Conservation (phyloP, 306 rosid genomes). For the Begonia masoniana region DNA sequence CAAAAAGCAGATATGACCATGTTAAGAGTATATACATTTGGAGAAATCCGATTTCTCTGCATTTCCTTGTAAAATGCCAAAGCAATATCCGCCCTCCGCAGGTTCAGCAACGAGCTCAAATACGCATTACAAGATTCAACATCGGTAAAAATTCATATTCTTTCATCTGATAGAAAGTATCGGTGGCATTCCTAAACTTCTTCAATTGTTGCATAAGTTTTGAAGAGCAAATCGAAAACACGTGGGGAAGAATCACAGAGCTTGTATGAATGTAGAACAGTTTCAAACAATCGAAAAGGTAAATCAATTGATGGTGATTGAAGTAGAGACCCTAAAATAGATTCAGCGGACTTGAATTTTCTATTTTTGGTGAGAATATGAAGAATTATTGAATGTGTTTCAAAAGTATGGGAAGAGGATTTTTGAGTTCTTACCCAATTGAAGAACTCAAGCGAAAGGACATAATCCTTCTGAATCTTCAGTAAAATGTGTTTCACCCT, state of each 20-base stretch:
- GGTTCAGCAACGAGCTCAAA: constrained; percentile 44
- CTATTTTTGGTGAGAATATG: constrained; percentile 55
- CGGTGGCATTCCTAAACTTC: constrained; percentile 47
- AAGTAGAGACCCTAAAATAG: constrained; percentile 28
- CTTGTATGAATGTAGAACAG: constrained; percentile 38
- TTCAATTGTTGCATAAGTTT: constrained; percentile 53
- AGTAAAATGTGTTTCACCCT: constrained; percentile 54
- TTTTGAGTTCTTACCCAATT: constrained; percentile 49
- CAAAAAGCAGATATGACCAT: constrained; percentile 64
- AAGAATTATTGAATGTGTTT: constrained; percentile 42
- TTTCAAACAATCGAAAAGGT: constrained; percentile 42
- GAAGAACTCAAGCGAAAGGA: constrained; percentile 62
- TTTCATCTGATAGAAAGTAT: constrained; percentile 49
- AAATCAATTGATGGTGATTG: constrained; percentile 21
- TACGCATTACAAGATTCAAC: constrained; percentile 67
- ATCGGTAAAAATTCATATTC: constrained; percentile 55
- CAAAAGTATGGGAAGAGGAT: constrained; percentile 42
- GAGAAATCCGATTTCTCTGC: constrained; percentile 27
- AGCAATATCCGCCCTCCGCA: constrained; percentile 43
- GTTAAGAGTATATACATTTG: constrained; percentile 55
- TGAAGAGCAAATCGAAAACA: constrained; percentile 68
- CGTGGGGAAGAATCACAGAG: constrained; percentile 50
- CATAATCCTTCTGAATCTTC: constrained; percentile 46
- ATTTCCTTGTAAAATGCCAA: constrained; percentile 41
- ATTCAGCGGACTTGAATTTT: constrained; percentile 45